phyloP scores from a whole-genome alignment of 1,284 basidiomycete genomes.

The Ustilago cynodontis region DNA sequence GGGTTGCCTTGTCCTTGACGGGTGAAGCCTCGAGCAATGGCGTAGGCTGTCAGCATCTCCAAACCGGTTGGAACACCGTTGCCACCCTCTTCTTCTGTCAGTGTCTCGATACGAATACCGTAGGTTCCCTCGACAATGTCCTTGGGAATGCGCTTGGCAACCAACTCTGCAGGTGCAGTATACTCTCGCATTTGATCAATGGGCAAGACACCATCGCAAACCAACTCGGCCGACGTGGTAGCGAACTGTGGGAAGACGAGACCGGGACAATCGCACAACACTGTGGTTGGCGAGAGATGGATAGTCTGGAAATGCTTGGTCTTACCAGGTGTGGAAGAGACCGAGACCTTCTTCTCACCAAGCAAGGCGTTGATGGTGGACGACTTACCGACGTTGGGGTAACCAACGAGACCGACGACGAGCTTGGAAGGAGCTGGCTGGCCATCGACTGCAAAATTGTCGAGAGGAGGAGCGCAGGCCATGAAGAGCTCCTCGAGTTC shows the following conservation, averaged over 20 bases:
- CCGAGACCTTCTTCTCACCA: conserved; percentile 69
- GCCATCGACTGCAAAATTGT: conserved; percentile 71
- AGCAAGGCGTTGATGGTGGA: conserved; percentile 69
- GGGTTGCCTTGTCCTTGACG: conserved; percentile 96
- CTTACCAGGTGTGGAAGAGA: conserved; percentile 75
- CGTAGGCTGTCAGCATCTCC: conserved; percentile 88
- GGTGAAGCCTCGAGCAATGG: conserved; percentile 83
- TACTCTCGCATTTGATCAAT: conserved; percentile 98
- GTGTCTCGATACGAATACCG: conserved; percentile 82
- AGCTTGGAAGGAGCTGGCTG: conserved; percentile 71
- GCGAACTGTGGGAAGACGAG: conserved; percentile 95
- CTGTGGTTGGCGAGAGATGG: conserved; percentile 84
- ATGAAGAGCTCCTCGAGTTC: conserved; percentile 91
- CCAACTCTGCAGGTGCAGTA: conserved; percentile 84
- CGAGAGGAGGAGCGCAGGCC: conserved; percentile 80
- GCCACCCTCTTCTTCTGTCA: conserved; percentile 84
- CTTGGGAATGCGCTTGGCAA: conserved; percentile 84
- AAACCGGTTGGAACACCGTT: conserved; percentile 82
- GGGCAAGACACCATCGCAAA: conserved; percentile 95
- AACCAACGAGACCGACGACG: conserved; percentile 77
- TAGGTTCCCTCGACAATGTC: conserved; percentile 90
- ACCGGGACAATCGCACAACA: conserved; percentile 98
- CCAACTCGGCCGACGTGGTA: conserved; percentile 81
- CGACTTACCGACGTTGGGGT: conserved; percentile 74
- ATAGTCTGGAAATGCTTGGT: conserved; percentile 99